phyloP scores from a whole-genome alignment of 768 basidiomycete species.

The Hericium rajendrae region DNA sequence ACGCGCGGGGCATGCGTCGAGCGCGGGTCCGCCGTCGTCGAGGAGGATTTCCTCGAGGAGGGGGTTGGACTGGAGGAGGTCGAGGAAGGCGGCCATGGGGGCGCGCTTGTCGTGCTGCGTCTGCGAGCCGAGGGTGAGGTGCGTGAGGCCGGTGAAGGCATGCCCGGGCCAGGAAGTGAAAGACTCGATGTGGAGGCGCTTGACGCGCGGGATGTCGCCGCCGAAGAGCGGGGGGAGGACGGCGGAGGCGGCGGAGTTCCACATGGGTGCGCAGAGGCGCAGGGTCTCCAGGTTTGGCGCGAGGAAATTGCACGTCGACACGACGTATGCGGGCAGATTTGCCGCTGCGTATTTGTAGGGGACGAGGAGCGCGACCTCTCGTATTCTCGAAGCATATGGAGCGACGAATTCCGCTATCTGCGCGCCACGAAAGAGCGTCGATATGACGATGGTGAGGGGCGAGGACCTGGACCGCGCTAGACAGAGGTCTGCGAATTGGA shows the following conservation, averaged over 20 bases:
- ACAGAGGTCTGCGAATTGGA: slow-evolving; percentile 13
- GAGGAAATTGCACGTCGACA: slow-evolving; percentile 10
- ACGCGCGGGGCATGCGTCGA: slow-evolving; percentile 3
- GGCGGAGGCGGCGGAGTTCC: slow-evolving; percentile 9
- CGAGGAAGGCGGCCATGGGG: slow-evolving; percentile 14
- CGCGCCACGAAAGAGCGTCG: slow-evolving; percentile 12
- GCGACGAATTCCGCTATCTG: slow-evolving; percentile 13
- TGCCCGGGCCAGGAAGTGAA: slow-evolving; percentile 15
- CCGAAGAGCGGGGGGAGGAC: slow-evolving; percentile 11
- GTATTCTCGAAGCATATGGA: slow-evolving; percentile 11
- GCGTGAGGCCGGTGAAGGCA: slow-evolving; percentile 10
- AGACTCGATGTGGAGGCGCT: slow-evolving; percentile 14
- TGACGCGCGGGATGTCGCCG: slow-evolving; percentile 13
- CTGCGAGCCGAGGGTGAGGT: slow-evolving; percentile 14
- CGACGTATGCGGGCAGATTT: slow-evolving; percentile 9
- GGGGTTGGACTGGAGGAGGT: slow-evolving; percentile 12
- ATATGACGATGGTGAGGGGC: slow-evolving; percentile 10
- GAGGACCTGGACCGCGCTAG: slow-evolving; percentile 12
- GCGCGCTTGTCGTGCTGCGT: slow-evolving; percentile 13
- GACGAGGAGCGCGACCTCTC: slow-evolving; percentile 7
- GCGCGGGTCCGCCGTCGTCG: slow-evolving; percentile 14
- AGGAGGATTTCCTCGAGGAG: slow-evolving; percentile 13
- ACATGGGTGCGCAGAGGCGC: slow-evolving; percentile 15
- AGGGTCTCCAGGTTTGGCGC: slow-evolving; percentile 10
- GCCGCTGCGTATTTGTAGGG: slow-evolving; percentile 12